Evolutionary conservation across 441 rosid species (phyloP).

Genomic region (Pelargonium myrrhifolium): DNA sequence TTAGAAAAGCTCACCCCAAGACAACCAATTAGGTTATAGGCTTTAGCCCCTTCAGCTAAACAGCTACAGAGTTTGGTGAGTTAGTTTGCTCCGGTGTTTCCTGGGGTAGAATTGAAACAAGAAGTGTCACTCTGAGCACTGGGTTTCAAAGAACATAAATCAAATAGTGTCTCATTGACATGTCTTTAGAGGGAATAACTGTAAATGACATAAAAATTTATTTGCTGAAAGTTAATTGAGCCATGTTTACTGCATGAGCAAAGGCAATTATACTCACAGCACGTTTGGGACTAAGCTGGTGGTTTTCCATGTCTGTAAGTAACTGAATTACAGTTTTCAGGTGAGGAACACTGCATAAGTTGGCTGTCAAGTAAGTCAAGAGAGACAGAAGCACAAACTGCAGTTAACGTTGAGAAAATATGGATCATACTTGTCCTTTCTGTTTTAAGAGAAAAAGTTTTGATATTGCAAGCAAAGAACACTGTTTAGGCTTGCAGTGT

Average conservation of each 20-base stretch:
- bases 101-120: not conserved
- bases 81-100: not conserved
- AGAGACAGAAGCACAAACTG: not conserved
- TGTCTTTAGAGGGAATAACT: not conserved
- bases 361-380: constrained; percentile 13
- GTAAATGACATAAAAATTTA: not conserved
- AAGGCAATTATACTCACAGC: not conserved
- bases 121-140: not conserved
- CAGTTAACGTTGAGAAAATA: not conserved
- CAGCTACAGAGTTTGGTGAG: not conserved
- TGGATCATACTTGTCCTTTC: constrained; percentile 1
- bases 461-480: not conserved
- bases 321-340: constrained; percentile 47
- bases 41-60: constrained; percentile 3
- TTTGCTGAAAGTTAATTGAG: not conserved
- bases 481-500: not conserved
- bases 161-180: not conserved
- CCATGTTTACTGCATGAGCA: not conserved
- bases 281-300: constrained; percentile 34
- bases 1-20: not conserved
- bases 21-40: not conserved
- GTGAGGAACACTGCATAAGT: constrained; percentile 50
- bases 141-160: not conserved
- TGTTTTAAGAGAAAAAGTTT: not conserved
- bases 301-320: constrained; percentile 52